Evolutionary conservation across 768 basidiomycete genomes (phyloP).

Genomic region (Gymnopilus dilepis): DNA sequence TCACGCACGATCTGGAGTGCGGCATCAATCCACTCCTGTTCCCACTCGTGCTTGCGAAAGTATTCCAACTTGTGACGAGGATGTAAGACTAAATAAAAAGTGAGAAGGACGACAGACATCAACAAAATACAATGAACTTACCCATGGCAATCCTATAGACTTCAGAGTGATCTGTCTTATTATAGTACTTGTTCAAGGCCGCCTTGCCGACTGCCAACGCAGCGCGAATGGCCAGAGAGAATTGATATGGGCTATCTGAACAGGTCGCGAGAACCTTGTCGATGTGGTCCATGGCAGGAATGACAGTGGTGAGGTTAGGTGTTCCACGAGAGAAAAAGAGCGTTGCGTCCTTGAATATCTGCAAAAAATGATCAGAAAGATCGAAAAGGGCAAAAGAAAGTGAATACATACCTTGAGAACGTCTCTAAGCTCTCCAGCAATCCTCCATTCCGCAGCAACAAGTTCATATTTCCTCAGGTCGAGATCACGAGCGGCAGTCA

Average conservation of each 20-base stretch:
- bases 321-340: background rate
- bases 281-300: constrained; percentile 13
- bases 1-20: too few species aligned
- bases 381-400: background rate
- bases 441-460: background rate
- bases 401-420: background rate
- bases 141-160: constrained; percentile 39
- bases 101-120: too few species aligned
- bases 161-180: constrained; percentile 33
- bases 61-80: too few species aligned
- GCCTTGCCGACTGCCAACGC: constrained; percentile 30
- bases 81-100: too few species aligned
- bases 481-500: background rate
- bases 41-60: too few species aligned
- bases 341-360: background rate
- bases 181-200: constrained; percentile 38
- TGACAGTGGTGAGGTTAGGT: background rate
- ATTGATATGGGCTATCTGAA: constrained; percentile 8
- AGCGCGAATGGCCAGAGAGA: constrained; percentile 25
- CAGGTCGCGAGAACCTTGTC: constrained; percentile 20
- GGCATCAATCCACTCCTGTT: too few species aligned
- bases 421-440: background rate
- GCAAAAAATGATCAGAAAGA: background rate
- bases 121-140: too few species aligned
- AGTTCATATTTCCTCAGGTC: background rate